Evolutionary conservation across 163 green algal species (phyloP), one percentile per base, ranked within the genome.

Genomic region (Scenedesmus sp.): DNA sequence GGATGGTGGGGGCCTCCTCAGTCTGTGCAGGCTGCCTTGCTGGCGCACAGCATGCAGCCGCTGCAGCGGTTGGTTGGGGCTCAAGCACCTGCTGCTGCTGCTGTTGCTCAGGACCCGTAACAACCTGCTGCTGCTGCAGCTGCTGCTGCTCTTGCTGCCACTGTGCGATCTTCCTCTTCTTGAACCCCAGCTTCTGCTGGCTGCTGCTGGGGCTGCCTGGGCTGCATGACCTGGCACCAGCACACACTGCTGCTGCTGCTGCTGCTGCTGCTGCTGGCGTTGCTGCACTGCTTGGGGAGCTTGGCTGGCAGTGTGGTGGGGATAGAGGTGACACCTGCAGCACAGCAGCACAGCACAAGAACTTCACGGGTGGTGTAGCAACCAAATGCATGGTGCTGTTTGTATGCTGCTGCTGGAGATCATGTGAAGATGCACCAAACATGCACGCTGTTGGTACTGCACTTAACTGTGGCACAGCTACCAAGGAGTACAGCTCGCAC

Each of bases 161-260:
- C 44, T 87, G 82, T 16, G 81, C 81, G 20, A 86, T 86, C 35
- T 86, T 86, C 37, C 81, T 40, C 81, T 86, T 86, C 81, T 86
- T 86, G 81, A 72, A 86, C 1, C 46, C 35, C 13, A 72, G 26
- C 44, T 61, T 85, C 6, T 40, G 79, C 10, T 49, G 42, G 24
- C 79, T 85, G 79, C 79, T 85, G 44, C 79, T 51, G 18, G 42
- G 33, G 79, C 79, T 40, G 81, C 26, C 81, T n/a, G 24, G 44
- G 24, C 81, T 49, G 81, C 81, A 73, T 13, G 30, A 76, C 5
- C 65, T 30, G 26, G 30, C 65, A 76, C 15, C 4, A 26, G 65
- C 65, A 76, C 15, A 22, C 0, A 46, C 81, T 73, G 79, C 79
- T 61, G 79, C n/a, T 72, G 81, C n/a, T 40, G 65, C 78, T 22